Base-by-base conservation (phyloP, 1,284 basidiomycete genomes). In the Macrocystidia cucumis region DNA sequence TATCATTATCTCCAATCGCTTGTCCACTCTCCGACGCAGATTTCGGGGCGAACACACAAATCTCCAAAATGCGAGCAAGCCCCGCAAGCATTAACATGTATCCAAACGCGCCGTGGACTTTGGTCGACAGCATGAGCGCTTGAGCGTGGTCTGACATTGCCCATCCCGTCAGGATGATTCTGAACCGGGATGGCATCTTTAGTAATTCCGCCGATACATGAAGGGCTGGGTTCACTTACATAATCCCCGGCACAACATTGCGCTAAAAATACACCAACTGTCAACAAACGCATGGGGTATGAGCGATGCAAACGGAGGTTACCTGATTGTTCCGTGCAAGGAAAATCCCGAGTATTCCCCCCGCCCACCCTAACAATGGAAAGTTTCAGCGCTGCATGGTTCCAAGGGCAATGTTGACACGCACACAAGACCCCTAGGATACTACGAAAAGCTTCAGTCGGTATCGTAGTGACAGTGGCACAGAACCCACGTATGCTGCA, bases 141-240 rank as follows among this genome's bases (percentile, higher is more conserved):
- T 97, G 93, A 2, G 76, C 76, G 47, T 97, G 93, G 26, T 87
- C 81, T 3, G 87, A 86, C 90, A 97, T 95, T 0, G 86, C 92
- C 85, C 90, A 97, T 2, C 93, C 93, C 0, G 91, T 95, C 41
- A 95, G 65, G 38, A 90, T 77, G 44, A 93, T 81, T 40, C 86
- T 91, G 44, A 29, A 38, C 27, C 39, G 38, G 9, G 30, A 14
- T 28, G 27, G 11, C 3, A n/a, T 3, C 14, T 16, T n/a, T 11
- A 22, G 4, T 9, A 14, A 18, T 5, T 1, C 3, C 37, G 35
- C 9, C 5, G 19, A 14, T 26, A 29, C 16, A 36, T 12, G 9
- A 26, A 21, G 32, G 9, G 29, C 9, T 38, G 25, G 32, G 17
- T 30, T 5, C 14, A 48, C 72, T 48, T 49, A 91, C 87, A 97